Percentiles rank a stretch among this genome's conserved stretches.
These are phyloP conservation scores for Saccharomyces hybrid DNA, from an alignment of 1,139 yeast genomes.

Conservation along the genomic window DNA sequence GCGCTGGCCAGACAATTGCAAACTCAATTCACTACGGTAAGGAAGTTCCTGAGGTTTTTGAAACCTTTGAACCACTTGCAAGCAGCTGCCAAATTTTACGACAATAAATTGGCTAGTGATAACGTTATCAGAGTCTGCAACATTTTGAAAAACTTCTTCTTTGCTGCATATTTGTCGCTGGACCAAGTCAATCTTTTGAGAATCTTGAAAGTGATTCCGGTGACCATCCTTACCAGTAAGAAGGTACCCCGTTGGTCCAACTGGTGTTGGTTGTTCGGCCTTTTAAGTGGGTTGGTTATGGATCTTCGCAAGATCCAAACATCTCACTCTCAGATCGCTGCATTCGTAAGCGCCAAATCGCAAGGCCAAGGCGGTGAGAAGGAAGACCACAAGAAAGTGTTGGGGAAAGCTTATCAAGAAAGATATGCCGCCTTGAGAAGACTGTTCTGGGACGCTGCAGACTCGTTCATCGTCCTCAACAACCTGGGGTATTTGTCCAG, in stretches of 20 bases:
- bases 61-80: conserved; percentile 75
- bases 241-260: conserved; percentile 38
- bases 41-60: conserved; percentile 79
- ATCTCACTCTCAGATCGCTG: conserved; percentile 28
- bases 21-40: conserved; percentile 47
- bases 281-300: conserved; percentile 51
- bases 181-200: conserved; percentile 72
- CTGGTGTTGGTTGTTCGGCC: conserved; percentile 73
- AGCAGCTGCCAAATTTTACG: conserved; percentile 59
- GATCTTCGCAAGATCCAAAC: conserved; percentile 43
- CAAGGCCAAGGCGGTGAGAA: conserved; percentile 30
- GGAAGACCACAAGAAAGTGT: conserved; percentile 14
- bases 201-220: conserved; percentile 29
- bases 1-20: conserved; percentile 48
- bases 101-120: conserved; percentile 64
- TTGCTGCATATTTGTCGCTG: conserved; percentile 63
- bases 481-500: conserved; percentile 52
- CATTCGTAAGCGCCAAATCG: conserved; percentile 9
- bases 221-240: conserved; percentile 33
- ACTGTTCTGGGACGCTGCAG: conserved; percentile 73
- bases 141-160: conserved; percentile 61
- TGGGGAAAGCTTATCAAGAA: conserved; percentile 31
- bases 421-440: conserved; percentile 47
- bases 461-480: conserved; percentile 67
- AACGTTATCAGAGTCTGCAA: conserved; percentile 43